Percentiles rank a stretch among this genome's conserved stretches.
Evolutionary conservation across 1,284 basidiomycete genomes (phyloP).

Genomic region (Moniliophthora roreri): DNA sequence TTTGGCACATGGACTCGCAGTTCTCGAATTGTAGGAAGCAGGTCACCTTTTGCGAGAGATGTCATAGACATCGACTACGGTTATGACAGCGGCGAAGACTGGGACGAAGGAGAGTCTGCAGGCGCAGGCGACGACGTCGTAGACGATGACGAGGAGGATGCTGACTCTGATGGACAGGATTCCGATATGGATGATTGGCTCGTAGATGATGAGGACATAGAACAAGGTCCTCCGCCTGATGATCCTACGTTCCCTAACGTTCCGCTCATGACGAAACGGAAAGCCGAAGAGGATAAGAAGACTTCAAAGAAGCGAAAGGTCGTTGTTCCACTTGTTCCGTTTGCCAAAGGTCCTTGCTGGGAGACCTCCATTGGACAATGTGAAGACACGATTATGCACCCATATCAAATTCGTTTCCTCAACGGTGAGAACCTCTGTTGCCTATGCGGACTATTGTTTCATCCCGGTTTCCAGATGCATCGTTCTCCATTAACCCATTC

Average conservation of each 20-base stretch:
- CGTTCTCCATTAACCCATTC: slow-evolving; percentile 77
- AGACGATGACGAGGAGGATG: slow-evolving; percentile 69
- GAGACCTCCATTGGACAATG: slow-evolving; percentile 63
- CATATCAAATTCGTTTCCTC: slow-evolving; percentile 73
- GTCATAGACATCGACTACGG: slow-evolving; percentile 72
- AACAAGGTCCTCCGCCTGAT: slow-evolving; percentile 41
- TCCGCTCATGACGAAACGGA: slow-evolving; percentile 49
- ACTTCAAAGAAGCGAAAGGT: slow-evolving; percentile 68
- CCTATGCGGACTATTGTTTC: slow-evolving; percentile 5
- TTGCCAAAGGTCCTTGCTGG: slow-evolving; percentile 76
- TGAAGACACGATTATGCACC: slow-evolving; percentile 61
- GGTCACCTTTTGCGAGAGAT: slow-evolving; percentile 75
- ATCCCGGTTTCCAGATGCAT: slow-evolving; percentile 58
- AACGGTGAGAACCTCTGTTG: slow-evolving; percentile 56
- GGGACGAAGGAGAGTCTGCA: slow-evolving; percentile 69
- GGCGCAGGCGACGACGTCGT: slow-evolving; percentile 74
- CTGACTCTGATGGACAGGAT: slow-evolving; percentile 56
- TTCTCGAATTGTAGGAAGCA: slow-evolving; percentile 67
- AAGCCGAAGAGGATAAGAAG: slow-evolving; percentile 48
- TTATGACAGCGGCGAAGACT: slow-evolving; percentile 85
- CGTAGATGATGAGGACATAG: slow-evolving; percentile 72
- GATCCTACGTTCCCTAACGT: slow-evolving; percentile 36
- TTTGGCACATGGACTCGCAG: slow-evolving; percentile 84
- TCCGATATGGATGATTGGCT: slow-evolving; percentile 79
- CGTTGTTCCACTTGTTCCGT: slow-evolving; percentile 73